Evolutionary conservation across 345 rosid species (phyloP).

Genomic region (Geranium brycei): DNA sequence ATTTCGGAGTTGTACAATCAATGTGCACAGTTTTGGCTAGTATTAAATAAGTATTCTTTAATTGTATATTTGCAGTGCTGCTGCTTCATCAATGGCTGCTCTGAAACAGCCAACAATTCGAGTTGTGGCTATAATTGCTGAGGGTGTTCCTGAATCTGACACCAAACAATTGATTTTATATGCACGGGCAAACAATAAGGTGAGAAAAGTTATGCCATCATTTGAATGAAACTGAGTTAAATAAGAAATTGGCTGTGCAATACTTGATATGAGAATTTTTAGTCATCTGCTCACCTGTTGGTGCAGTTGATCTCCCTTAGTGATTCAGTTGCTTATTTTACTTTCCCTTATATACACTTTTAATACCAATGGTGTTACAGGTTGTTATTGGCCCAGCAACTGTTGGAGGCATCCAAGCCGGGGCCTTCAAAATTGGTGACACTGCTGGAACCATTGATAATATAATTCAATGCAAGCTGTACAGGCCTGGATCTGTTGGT

Average conservation of each 20-base stretch:
- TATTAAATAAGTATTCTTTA: constrained; percentile 1
- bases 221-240: constrained; percentile 2
- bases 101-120: constrained; percentile 88
- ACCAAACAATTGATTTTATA: constrained; percentile 80
- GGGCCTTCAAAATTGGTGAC: constrained; percentile 97
- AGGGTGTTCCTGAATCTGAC: constrained; percentile 97
- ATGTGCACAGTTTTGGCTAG: no score
- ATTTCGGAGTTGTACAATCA: no score
- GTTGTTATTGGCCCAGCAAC: constrained; percentile 99
- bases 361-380: constrained; percentile 26
- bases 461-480: constrained; percentile 77
- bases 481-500: constrained; percentile 97
- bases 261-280: no score
- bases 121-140: constrained; percentile 92
- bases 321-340: not conserved
- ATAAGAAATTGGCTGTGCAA: no score
- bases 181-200: constrained; percentile 96
- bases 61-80: constrained; percentile 47
- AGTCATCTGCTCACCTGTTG: no score
- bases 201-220: constrained; percentile 10
- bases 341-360: constrained; percentile 1
- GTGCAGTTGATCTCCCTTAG: no score
- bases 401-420: constrained; percentile 97
- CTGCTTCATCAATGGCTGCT: constrained; percentile 94
- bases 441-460: constrained; percentile 98